phyloP scores from a whole-genome alignment of 2,329 filamentous ascomycete species.

The Hawksworthiomyces lignivorus region DNA sequence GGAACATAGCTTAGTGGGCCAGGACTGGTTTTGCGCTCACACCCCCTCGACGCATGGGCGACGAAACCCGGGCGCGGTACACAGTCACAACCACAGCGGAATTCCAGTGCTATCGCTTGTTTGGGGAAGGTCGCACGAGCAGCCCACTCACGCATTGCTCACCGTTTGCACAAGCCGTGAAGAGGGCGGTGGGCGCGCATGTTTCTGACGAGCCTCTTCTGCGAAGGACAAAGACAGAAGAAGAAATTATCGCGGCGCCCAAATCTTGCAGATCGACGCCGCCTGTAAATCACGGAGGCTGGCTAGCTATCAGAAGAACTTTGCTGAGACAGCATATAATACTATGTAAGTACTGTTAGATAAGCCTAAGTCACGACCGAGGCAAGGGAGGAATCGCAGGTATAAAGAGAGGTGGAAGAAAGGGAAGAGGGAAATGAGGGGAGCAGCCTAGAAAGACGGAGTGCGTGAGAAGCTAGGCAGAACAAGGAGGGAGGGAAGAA shows the following conservation, averaged over 20 bases:
- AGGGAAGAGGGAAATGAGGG: too few species aligned
- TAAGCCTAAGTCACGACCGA: too few species aligned
- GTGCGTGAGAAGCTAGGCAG: neutral
- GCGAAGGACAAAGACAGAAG: too few species aligned
- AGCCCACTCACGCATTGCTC: neutral
- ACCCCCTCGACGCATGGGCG: slow-evolving; percentile 5
- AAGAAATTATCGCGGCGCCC: too few species aligned
- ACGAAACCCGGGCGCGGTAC: neutral
- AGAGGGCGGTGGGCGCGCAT: neutral
- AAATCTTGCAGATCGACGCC: too few species aligned
- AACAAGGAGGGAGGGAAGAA: neutral
- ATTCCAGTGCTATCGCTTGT: neutral
- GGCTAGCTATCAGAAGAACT: too few species aligned
- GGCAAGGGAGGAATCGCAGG: slow-evolving; percentile 1
- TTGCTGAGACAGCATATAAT: too few species aligned
- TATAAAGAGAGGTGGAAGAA: too few species aligned
- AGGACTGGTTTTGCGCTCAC: slow-evolving; percentile 8
- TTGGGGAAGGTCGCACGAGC: slow-evolving; percentile 2
- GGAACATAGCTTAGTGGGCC: slow-evolving; percentile 9
- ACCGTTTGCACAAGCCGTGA: neutral
- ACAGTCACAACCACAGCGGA: neutral
- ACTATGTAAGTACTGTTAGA: too few species aligned
- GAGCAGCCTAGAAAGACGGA: too few species aligned
- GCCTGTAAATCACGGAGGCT: too few species aligned
- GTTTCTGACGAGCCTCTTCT: too few species aligned